These are phyloP conservation scores for Xylariaceae sp. DNA, from an alignment of 2,329 filamentous ascomycete species.

Conservation along the genomic window DNA sequence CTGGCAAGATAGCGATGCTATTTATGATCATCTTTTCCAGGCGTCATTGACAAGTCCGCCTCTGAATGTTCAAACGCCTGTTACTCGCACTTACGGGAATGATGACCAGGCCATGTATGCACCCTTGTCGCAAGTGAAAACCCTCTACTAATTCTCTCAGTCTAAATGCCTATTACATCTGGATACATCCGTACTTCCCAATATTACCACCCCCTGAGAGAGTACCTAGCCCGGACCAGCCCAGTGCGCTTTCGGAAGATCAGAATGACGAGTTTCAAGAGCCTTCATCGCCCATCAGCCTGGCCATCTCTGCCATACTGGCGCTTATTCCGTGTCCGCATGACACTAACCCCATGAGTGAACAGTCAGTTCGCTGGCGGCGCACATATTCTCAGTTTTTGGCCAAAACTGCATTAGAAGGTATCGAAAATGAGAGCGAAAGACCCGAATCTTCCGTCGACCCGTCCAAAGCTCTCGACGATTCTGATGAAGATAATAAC, in stretches of 20 bases:
- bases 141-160: constrained; percentile 17
- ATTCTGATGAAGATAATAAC: constrained; percentile 29
- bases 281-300: constrained; percentile 42
- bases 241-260: constrained; percentile 35
- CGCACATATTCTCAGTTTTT: constrained; percentile 48
- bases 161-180: constrained; percentile 51
- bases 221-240: constrained; percentile 32
- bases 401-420: constrained; percentile 46
- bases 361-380: constrained; percentile 42
- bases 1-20: constrained; percentile 46
- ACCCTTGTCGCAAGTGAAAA: not conserved
- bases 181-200: constrained; percentile 50
- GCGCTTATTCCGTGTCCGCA: constrained; percentile 46
- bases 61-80: constrained; percentile 27
- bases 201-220: constrained; percentile 44
- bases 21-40: constrained; percentile 44
- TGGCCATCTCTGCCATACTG: constrained; percentile 48
- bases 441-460: constrained; percentile 44
- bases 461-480: constrained; percentile 43
- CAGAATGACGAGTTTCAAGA: constrained; percentile 36
- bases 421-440: constrained; percentile 48
- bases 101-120: constrained; percentile 40
- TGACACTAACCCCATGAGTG: constrained; percentile 34
- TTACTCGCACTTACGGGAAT: constrained; percentile 42
- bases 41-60: constrained; percentile 12